Conservation (phyloP, 23 red algal species). For the Gracilaria gracilis region DNA sequence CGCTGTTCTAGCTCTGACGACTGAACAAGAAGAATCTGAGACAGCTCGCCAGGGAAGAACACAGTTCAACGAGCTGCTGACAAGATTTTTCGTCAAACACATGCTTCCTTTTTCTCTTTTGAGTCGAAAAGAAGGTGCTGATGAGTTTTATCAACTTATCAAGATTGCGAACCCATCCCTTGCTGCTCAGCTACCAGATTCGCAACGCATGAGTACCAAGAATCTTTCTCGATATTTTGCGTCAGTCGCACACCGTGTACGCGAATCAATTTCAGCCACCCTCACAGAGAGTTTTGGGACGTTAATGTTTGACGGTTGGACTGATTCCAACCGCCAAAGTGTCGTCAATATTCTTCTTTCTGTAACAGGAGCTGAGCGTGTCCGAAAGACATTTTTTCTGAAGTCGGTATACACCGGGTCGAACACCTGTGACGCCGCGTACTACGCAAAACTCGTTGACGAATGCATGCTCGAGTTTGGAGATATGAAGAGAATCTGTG, state of each 20-base stretch:
- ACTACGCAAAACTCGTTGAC: not conserved
- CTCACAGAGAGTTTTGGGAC: not conserved
- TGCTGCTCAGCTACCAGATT: not conserved
- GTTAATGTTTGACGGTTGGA: not conserved
- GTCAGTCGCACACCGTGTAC: not conserved
- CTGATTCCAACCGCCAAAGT: not conserved
- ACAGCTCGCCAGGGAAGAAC: no score
- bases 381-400: not conserved
- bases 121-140: not conserved
- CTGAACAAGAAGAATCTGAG: no score
- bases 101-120: not conserved
- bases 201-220: not conserved
- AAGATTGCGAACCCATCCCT: not conserved
- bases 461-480: not conserved
- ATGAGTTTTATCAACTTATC: not conserved
- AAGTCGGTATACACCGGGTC: not conserved
- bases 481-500: not conserved
- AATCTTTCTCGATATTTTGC: not conserved
- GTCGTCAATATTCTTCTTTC: constrained; percentile 1
- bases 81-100: not conserved
- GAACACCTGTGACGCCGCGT: not conserved
- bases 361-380: not conserved
- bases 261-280: not conserved
- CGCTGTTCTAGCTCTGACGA: no score
- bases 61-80: not conserved